Evolutionary conservation across 805 yeast species (phyloP), one percentile per base, ranked within the genome.

Genomic region (Kuraishia piskuri): DNA sequence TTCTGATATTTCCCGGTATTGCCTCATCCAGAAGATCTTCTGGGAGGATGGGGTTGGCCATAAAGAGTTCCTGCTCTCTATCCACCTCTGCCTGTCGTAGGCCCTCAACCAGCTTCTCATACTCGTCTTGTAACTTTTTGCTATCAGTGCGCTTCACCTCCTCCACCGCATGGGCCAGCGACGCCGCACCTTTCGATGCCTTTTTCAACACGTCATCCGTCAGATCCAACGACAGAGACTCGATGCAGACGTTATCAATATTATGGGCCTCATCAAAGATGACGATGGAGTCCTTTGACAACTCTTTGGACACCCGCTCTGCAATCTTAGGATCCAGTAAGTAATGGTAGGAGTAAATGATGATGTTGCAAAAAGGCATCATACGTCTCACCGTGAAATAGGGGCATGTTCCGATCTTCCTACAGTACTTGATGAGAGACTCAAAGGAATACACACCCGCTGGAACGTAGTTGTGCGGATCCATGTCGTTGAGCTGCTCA

Each of bases 191-290:
- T 58, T 84, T 78, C 1, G 96, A 78, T 0, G 99, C 99, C 59
- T 83, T 76, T 61, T 90, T 85, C 56, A 94, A 70, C 8, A 90
- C 82, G 59, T 92, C 97, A 60, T 90, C 96, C 0, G 97, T 94
- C 58, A 94, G 72, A 65, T 94, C 98, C 50, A 94, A 77, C 5
- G 97, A 89, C 46, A 94, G 69, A 0, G 98, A 88, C 68, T 94
- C 99, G 54, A 94, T 94, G 73, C 99, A 94, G 54, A 94, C 99
- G 75, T 94, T 94, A 76, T 94, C 99, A 54, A 94, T 94, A 70
- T 94, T 94, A 68, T 94, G 99, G 50, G 99, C 99, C 72, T 94
- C 99, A 71, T 94, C 99, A 65, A 94, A 94, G 45, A 94, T 95
- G 57, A 94, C 87, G 55, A 94, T 94, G 53, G 95, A 80, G 63